Percentiles rank a stretch among this genome's conserved stretches.
These are phyloP conservation scores for Nitzschia putrida DNA, from an alignment of 108 stramenopile genomes.

Conservation along the genomic window DNA sequence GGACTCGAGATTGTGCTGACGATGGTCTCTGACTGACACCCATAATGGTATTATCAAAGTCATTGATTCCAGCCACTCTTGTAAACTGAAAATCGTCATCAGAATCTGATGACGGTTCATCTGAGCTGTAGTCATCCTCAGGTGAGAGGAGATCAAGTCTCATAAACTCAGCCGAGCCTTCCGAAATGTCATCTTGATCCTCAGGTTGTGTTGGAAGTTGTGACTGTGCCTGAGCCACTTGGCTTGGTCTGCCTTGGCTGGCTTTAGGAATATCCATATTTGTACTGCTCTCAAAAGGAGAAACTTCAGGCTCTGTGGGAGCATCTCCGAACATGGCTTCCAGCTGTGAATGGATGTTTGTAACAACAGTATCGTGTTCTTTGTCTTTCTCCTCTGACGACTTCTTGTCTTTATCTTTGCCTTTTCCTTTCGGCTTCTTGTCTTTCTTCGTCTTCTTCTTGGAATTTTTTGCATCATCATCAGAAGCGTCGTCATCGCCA, in stretches of 20 bases:
- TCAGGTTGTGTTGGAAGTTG: too few species aligned
- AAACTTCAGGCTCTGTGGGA: too few species aligned
- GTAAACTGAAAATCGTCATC: slow-evolving; percentile 5
- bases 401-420: background rate
- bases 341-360: background rate
- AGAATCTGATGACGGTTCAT: slow-evolving; percentile 6
- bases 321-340: slow-evolving; percentile 3
- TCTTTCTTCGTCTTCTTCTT: slow-evolving; percentile 1
- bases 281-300: too few species aligned
- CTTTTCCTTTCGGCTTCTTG: slow-evolving; percentile 13
- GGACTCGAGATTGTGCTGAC: background rate
- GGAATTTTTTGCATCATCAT: too few species aligned
- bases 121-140: slow-evolving; percentile 9
- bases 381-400: background rate
- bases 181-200: background rate
- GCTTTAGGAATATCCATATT: too few species aligned
- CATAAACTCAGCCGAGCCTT: slow-evolving; percentile 8
- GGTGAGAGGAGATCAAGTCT: background rate
- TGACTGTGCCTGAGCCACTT: too few species aligned
- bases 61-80: slow-evolving; percentile 10
- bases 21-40: slow-evolving; percentile 7
- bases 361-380: background rate
- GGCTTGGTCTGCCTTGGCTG: too few species aligned
- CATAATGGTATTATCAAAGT: slow-evolving; percentile 4
- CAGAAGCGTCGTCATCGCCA: background rate